Percentiles rank a stretch among this genome's conserved stretches.
Evolutionary conservation across 495 filamentous ascomycete genomes (phyloP).

Genomic region (Penicillium riverlandense): DNA sequence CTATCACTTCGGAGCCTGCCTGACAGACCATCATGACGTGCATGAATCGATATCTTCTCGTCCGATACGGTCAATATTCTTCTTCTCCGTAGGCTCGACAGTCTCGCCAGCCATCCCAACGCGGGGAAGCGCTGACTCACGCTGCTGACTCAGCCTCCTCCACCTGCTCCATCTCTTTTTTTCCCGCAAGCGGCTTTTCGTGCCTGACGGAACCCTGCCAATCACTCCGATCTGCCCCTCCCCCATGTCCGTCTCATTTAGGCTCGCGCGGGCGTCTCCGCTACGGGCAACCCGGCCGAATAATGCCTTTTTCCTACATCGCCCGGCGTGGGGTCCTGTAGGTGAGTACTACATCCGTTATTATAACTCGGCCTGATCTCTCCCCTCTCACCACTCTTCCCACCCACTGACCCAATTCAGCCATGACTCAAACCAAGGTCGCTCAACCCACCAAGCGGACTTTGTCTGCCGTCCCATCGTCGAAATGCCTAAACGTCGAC

Average conservation of each 20-base stretch:
- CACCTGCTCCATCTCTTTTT: too few species aligned
- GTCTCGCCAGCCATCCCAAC: too few species aligned
- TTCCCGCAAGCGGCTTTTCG: too few species aligned
- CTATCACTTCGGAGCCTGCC: too few species aligned
- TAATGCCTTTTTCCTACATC: conserved; percentile 17
- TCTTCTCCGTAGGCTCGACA: too few species aligned
- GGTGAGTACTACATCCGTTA: too few species aligned
- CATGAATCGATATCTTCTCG: too few species aligned
- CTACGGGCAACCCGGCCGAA: conserved; percentile 31
- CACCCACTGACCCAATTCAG: background rate
- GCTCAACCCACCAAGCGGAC: conserved; percentile 28
- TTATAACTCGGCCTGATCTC: background rate
- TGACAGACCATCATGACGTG: too few species aligned
- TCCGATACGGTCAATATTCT: too few species aligned
- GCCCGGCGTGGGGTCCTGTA: conserved; percentile 4
- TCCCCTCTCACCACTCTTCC: conserved; percentile 8
- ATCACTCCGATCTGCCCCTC: background rate
- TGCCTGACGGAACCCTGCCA: too few species aligned
- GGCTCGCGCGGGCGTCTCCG: conserved; percentile 32
- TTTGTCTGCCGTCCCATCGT: conserved; percentile 48
- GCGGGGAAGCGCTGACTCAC: too few species aligned
- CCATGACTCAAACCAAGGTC: conserved; percentile 29
- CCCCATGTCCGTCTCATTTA: conserved; percentile 31
- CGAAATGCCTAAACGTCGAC: conserved; percentile 61
- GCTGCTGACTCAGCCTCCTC: too few species aligned